These are phyloP conservation scores for Cenchrus fungigraminus DNA, from an alignment of 176 grass and related monocot species.

Conservation along the genomic window DNA sequence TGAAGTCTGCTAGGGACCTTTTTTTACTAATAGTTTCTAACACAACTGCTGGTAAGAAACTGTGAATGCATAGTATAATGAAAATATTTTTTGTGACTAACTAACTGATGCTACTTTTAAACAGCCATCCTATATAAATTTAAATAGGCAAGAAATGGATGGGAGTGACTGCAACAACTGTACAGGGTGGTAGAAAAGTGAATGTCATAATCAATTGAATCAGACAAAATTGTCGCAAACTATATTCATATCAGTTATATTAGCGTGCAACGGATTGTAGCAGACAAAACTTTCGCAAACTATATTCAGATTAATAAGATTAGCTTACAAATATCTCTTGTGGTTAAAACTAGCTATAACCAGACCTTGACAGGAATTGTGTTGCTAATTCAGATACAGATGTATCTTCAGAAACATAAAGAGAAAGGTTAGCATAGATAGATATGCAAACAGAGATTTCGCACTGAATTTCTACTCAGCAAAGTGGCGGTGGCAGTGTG, in stretches of 20 bases:
- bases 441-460: background rate
- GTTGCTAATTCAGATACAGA: background rate
- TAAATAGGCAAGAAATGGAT: background rate
- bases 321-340: too few species aligned
- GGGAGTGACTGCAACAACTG: background rate
- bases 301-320: too few species aligned
- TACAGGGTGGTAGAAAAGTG: too few species aligned
- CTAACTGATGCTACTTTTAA: background rate
- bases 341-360: background rate
- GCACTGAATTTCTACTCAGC: background rate
- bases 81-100: background rate
- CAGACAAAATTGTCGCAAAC: too few species aligned
- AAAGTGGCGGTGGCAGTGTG: background rate
- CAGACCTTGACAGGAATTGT: background rate
- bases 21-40: background rate
- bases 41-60: background rate
- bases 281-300: too few species aligned
- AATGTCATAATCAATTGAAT: too few species aligned
- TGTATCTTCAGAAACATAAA: too few species aligned
- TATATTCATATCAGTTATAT: too few species aligned
- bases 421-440: background rate
- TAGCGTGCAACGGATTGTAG: too few species aligned
- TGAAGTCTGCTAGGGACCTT: background rate
- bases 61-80: too few species aligned
- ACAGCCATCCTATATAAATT: background rate